Percentiles rank a stretch among this genome's conserved stretches.
Conservation (phyloP, 2,329 filamentous ascomycete genomes). For the Ophiobolus disseminans region DNA sequence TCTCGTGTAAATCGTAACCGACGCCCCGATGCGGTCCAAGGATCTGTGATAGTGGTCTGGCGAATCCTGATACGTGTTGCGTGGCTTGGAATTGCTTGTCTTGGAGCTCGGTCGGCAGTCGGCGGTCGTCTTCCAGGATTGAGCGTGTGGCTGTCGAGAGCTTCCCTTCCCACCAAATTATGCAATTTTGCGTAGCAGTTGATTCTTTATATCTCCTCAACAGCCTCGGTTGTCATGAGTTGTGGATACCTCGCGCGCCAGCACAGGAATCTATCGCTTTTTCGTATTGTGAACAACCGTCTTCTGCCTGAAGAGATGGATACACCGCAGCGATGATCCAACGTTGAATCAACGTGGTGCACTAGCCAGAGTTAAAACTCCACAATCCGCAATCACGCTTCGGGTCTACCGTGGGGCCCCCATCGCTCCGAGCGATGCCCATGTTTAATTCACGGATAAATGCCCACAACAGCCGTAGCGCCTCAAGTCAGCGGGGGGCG, state of each 20-base stretch:
- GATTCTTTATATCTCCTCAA: neutral
- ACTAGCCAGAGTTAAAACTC: neutral
- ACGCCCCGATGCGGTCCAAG: neutral
- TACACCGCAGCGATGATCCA: neutral
- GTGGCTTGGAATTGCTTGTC: slow-evolving; percentile 4
- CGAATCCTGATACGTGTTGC: neutral
- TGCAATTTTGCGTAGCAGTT: neutral
- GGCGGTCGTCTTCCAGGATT: neutral
- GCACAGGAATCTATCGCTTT: neutral
- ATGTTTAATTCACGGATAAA: slow-evolving; percentile 29
- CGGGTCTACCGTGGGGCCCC: slow-evolving; percentile 16
- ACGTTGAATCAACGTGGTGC: neutral
- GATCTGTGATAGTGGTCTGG: neutral
- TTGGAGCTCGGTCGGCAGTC: neutral
- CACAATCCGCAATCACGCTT: slow-evolving; percentile 12
- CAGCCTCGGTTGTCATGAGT: neutral
- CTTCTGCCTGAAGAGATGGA: neutral
- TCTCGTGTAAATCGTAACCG: slow-evolving; percentile 1
- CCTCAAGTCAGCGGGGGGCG: slow-evolving; percentile 9
- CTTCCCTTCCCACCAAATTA: neutral
- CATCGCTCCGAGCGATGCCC: slow-evolving; percentile 8
- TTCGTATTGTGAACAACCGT: neutral
- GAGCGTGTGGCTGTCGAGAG: neutral
- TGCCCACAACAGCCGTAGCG: slow-evolving; percentile 23
- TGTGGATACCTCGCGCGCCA: neutral